These are phyloP conservation scores for Tetracladium setigerum DNA, from an alignment of 495 filamentous ascomycete species.

Conservation along the genomic window DNA sequence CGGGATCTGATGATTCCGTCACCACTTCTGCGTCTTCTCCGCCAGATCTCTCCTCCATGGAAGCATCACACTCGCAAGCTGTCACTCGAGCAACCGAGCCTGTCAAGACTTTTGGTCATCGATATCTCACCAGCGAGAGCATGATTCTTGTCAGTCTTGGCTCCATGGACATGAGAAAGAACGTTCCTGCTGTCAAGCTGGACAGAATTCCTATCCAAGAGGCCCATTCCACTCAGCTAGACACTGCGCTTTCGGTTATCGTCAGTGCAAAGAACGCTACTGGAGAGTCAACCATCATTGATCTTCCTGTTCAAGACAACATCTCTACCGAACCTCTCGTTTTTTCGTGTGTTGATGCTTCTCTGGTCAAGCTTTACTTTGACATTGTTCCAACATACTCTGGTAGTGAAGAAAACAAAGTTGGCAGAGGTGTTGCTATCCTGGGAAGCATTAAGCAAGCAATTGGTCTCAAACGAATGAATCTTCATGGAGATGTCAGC, in stretches of 20 bases:
- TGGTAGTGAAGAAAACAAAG: slow-evolving; percentile 75
- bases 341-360: slow-evolving; percentile 70
- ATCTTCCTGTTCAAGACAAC: slow-evolving; percentile 89
- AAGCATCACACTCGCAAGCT: slow-evolving; percentile 37
- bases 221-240: slow-evolving; percentile 85
- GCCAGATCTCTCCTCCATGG: slow-evolving; percentile 43
- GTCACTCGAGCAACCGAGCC: slow-evolving; percentile 51
- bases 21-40: slow-evolving; percentile 33
- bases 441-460: slow-evolving; percentile 76
- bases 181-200: slow-evolving; percentile 73
- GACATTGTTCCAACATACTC: slow-evolving; percentile 97
- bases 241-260: slow-evolving; percentile 87
- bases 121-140: slow-evolving; percentile 82
- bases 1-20: slow-evolving; percentile 22
- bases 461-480: slow-evolving; percentile 69
- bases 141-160: slow-evolving; percentile 90
- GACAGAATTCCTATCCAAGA: slow-evolving; percentile 79
- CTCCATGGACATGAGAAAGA: slow-evolving; percentile 86
- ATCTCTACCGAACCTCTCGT: slow-evolving; percentile 87
- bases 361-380: slow-evolving; percentile 83
- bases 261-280: slow-evolving; percentile 83
- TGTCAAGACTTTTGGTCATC: slow-evolving; percentile 91
- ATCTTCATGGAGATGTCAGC: slow-evolving; percentile 84
- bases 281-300: slow-evolving; percentile 81
- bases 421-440: slow-evolving; percentile 88